Evolutionary conservation across 2,329 filamentous ascomycete genomes (phyloP).

Genomic region (Emergomyces pasteurianus): DNA sequence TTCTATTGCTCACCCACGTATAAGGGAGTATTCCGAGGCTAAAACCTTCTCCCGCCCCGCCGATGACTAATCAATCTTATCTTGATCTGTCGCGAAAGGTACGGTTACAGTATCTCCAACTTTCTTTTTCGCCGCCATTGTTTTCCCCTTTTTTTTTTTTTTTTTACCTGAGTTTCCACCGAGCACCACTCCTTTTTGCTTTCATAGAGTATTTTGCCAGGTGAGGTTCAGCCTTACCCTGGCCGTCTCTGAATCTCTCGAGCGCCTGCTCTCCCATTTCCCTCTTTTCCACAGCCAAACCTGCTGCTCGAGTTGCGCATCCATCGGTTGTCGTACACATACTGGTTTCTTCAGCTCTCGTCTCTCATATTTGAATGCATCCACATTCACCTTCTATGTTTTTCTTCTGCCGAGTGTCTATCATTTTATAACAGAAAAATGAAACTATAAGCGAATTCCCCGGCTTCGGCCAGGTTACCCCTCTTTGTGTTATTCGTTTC

Average conservation of each 20-base stretch:
- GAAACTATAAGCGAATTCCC: neutral
- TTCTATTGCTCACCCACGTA: no score
- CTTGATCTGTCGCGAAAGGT: neutral
- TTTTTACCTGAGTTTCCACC: neutral
- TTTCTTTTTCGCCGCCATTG: neutral
- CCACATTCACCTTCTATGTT: neutral
- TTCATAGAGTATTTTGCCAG: neutral
- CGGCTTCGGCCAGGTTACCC: neutral
- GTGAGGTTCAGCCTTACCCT: neutral
- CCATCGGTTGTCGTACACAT: neutral
- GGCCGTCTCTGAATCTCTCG: neutral
- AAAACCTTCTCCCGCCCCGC: neutral
- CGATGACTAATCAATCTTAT: slow-evolving; percentile 6
- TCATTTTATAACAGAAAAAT: neutral
- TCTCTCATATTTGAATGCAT: neutral
- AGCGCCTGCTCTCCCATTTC: neutral
- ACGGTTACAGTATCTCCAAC: neutral
- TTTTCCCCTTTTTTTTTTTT: neutral
- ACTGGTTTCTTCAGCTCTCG: neutral
- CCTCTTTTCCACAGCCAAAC: no score
- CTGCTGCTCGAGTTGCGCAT: neutral
- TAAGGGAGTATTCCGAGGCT: neutral
- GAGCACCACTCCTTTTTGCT: neutral
- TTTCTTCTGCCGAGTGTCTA: neutral
- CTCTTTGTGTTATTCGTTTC: neutral